Evolutionary conservation across 2,329 filamentous ascomycete genomes (phyloP).

Genomic region (Colletotrichum orbiculare): DNA sequence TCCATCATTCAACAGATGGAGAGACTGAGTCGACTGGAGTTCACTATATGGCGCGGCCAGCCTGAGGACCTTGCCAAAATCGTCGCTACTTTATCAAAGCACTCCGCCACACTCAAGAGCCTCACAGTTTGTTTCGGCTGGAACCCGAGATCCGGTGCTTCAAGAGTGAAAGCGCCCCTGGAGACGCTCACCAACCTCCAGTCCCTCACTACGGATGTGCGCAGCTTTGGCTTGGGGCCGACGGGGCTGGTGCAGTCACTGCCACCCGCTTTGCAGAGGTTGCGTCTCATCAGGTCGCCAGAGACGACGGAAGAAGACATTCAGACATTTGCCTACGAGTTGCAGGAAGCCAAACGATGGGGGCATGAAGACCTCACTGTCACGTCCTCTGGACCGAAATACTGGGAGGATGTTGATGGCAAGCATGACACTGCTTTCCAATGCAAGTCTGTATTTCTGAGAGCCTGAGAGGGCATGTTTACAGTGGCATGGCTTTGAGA

Average conservation of each 20-base stretch:
- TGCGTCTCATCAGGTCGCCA: conserved; percentile 9
- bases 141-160: neutral
- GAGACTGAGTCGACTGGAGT: conserved; percentile 8
- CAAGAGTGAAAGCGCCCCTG: conserved; percentile 11
- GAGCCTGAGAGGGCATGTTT: neutral
- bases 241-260: conserved; percentile 8
- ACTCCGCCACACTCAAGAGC: conserved; percentile 10
- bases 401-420: conserved; percentile 18
- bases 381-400: conserved; percentile 1
- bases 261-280: conserved; percentile 1
- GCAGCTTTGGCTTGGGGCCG: conserved; percentile 6
- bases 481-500: no score
- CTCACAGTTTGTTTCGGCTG: conserved; percentile 10
- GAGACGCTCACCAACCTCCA: conserved; percentile 11
- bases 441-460: neutral
- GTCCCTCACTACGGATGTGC: conserved; percentile 20
- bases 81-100: conserved; percentile 8
- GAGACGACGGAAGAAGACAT: conserved; percentile 12
- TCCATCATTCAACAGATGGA: conserved; percentile 1
- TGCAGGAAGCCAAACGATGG: neutral
- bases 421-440: conserved; percentile 12
- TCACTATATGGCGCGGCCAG: conserved; percentile 2
- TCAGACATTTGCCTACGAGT: neutral
- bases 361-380: neutral
- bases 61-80: neutral